Conservation (phyloP, 371 early-diverging fungal species). For the Choanephora cucurbitarum region DNA sequence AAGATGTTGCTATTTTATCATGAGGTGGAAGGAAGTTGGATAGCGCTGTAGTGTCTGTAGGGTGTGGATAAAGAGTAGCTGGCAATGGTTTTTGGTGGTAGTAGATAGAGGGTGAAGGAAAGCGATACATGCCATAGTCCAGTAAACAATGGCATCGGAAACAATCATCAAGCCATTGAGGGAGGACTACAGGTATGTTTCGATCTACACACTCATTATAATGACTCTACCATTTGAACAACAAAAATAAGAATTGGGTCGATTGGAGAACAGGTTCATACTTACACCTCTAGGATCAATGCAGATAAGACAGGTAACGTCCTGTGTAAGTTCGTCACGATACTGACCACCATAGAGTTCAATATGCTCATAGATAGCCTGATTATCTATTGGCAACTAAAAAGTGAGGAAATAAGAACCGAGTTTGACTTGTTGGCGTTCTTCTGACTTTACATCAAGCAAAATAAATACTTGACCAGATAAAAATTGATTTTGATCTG, state of each 20-base stretch:
- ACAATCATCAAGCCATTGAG: slow-evolving; percentile 83
- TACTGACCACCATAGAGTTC: slow-evolving; percentile 62
- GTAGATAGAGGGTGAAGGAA: slow-evolving; percentile 15
- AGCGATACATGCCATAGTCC: not conserved
- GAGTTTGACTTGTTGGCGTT: not conserved
- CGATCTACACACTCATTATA: slow-evolving; percentile 53
- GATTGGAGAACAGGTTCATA: not conserved
- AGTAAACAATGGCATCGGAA: slow-evolving; percentile 42
- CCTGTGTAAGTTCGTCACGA: slow-evolving; percentile 36
- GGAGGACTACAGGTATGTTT: slow-evolving; percentile 65
- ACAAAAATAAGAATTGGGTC: not conserved
- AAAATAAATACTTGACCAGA: slow-evolving; percentile 59
- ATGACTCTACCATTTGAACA: slow-evolving; percentile 31
- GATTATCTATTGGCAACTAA: slow-evolving; percentile 53
- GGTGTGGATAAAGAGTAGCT: slow-evolving; percentile 16
- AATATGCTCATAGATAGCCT: slow-evolving; percentile 51
- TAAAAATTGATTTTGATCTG: slow-evolving; percentile 51
- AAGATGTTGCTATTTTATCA: slow-evolving; percentile 9
- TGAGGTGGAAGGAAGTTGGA: not conserved
- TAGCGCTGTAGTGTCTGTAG: not conserved
- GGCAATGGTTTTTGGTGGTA: slow-evolving; percentile 4
- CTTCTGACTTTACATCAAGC: slow-evolving; percentile 33
- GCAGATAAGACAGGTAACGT: slow-evolving; percentile 65
- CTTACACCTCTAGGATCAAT: slow-evolving; percentile 52
- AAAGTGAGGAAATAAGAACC: not conserved